A percentile compares a stretch with the other conserved stretches of the same genome.
Evolutionary conservation across 2,329 filamentous ascomycete species (phyloP).

Genomic region (Escovopsis sp.): DNA sequence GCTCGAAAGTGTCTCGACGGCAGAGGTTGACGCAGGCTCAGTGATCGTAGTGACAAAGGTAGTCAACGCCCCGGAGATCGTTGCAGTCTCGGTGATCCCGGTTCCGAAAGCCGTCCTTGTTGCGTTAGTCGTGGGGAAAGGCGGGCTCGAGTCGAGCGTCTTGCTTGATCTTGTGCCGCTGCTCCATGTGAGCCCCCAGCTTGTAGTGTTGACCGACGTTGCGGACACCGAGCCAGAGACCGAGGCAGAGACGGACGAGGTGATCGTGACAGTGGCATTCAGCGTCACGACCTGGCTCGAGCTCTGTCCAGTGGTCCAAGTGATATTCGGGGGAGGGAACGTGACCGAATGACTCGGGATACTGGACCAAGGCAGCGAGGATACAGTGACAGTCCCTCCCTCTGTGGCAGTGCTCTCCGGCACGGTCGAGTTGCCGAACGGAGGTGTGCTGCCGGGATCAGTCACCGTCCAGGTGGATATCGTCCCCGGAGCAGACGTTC

Average conservation of each 20-base stretch:
- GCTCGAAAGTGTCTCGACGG: background rate
- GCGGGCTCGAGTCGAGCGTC: background rate
- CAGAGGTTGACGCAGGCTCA: slow-evolving; percentile 4
- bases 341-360: slow-evolving; percentile 1
- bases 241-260: too few species aligned
- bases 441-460: slow-evolving; percentile 3
- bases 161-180: background rate
- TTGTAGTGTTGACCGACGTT: slow-evolving; percentile 1
- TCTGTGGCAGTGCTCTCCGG: slow-evolving; percentile 1
- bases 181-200: background rate
- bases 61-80: background rate
- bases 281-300: background rate
- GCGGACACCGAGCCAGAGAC: background rate
- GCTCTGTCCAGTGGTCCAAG: background rate
- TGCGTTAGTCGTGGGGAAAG: slow-evolving; percentile 3
- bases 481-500: background rate
- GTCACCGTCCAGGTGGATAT: slow-evolving; percentile 1
- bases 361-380: slow-evolving; percentile 2
- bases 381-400: slow-evolving; percentile 1
- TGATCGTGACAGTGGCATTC: background rate
- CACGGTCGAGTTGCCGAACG: slow-evolving; percentile 9
- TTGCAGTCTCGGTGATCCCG: background rate
- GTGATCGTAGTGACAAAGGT: slow-evolving; percentile 3
- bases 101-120: slow-evolving; percentile 3
- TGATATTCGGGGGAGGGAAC: background rate